Evolutionary conservation across 2,329 filamentous ascomycete species (phyloP).

Genomic region (Alternaria ethzedia): DNA sequence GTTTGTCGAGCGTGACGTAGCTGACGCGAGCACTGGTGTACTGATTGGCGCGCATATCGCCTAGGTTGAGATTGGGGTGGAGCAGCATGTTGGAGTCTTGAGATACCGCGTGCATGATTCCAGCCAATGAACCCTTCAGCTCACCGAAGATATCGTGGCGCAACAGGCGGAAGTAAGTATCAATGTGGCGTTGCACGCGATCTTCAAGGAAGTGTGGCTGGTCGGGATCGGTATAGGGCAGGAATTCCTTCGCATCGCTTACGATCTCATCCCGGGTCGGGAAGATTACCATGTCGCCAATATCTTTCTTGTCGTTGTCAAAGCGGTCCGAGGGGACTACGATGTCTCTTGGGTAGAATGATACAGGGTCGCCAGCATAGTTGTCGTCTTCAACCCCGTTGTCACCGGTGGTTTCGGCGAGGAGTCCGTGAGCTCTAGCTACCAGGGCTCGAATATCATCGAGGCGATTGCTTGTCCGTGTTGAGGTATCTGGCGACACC

Average conservation of each 20-base stretch:
- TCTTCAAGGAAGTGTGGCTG: conserved; percentile 36
- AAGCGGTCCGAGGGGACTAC: conserved; percentile 31
- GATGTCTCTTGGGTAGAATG: conserved; percentile 32
- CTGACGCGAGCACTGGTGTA: conserved; percentile 28
- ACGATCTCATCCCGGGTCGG: conserved; percentile 41
- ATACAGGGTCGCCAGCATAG: not conserved
- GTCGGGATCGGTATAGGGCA: conserved; percentile 38
- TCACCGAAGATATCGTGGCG: conserved; percentile 44
- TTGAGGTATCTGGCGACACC: not conserved
- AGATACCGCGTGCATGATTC: conserved; percentile 20
- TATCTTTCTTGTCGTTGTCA: conserved; percentile 44
- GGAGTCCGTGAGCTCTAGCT: conserved; percentile 22
- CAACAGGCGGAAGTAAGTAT: conserved; percentile 43
- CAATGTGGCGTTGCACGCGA: conserved; percentile 36
- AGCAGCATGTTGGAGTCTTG: conserved; percentile 4
- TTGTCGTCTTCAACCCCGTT: not conserved
- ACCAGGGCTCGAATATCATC: conserved; percentile 22
- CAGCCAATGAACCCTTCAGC: conserved; percentile 32
- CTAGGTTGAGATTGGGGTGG: conserved; percentile 17
- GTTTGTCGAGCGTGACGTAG: conserved; percentile 21
- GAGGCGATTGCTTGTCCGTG: conserved; percentile 5
- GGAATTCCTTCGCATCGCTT: conserved; percentile 49
- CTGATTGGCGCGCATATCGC: conserved; percentile 26
- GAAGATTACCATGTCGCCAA: conserved; percentile 38
- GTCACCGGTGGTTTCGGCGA: conserved; percentile 7